Percentiles rank a stretch among this genome's conserved stretches.
Evolutionary conservation across 2,329 filamentous ascomycete species (phyloP).

Genomic region (Helotiales sp.): DNA sequence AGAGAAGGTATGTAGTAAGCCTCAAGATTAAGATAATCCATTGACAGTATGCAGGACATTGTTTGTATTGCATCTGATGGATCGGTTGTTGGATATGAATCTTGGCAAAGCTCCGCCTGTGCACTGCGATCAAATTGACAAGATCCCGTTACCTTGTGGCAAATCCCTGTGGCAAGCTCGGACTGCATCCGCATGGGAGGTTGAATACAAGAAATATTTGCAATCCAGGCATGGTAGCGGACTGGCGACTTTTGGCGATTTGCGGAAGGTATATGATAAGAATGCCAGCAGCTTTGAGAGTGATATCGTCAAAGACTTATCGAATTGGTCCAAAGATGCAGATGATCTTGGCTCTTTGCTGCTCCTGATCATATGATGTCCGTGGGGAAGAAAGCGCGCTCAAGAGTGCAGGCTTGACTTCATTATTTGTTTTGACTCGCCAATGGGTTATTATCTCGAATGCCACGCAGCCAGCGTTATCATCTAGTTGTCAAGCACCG

Average conservation of each 20-base stretch:
- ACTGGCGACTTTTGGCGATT: slow-evolving; percentile 3
- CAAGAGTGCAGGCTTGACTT: no score
- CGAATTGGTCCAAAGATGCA: slow-evolving; percentile 5
- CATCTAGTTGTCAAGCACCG: slow-evolving; percentile 13
- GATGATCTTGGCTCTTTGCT: slow-evolving; percentile 14
- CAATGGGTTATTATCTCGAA: no score
- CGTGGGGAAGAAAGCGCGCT: no score
- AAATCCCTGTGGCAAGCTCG: slow-evolving; percentile 18
- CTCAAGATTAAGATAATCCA: neutral
- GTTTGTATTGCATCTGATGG: slow-evolving; percentile 14
- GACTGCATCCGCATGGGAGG: slow-evolving; percentile 12
- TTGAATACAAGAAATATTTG: slow-evolving; percentile 17
- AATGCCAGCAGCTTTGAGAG: neutral
- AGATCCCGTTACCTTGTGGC: slow-evolving; percentile 10
- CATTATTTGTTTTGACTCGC: no score
- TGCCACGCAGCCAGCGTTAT: no score
- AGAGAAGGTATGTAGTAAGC: slow-evolving; percentile 9
- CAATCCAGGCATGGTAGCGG: neutral
- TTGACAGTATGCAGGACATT: slow-evolving; percentile 9
- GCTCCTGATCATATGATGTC: neutral
- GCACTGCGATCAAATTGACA: slow-evolving; percentile 4
- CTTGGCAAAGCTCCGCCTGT: neutral
- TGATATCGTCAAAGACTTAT: slow-evolving; percentile 6
- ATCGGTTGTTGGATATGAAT: slow-evolving; percentile 12
- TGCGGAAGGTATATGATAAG: slow-evolving; percentile 1